phyloP scores from a whole-genome alignment of 2,329 filamentous ascomycete species.

The Calonectria hongkongensis region DNA sequence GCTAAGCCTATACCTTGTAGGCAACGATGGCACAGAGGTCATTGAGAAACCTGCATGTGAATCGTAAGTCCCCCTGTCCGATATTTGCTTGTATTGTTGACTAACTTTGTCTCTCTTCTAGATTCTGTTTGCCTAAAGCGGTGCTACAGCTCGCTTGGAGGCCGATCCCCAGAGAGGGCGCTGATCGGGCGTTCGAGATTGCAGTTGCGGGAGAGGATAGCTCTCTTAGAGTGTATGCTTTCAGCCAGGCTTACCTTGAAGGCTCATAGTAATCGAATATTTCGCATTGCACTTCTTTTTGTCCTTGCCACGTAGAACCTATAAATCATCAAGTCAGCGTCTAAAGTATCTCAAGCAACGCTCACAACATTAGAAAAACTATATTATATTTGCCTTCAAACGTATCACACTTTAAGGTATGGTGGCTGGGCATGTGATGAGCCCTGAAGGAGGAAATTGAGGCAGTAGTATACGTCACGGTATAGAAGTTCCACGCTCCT shows the following conservation, averaged over 20 bases:
- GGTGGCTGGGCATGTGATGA: not conserved
- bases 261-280: constrained; percentile 44
- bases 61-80: constrained; percentile 60
- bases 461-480: too few species aligned
- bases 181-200: constrained; percentile 61
- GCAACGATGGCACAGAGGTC: constrained; percentile 61
- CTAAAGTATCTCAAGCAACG: not conserved
- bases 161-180: constrained; percentile 63
- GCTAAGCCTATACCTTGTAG: constrained; percentile 66
- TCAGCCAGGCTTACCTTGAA: constrained; percentile 57
- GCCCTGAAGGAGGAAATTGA: too few species aligned
- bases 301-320: not conserved
- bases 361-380: not conserved
- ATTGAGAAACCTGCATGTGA: constrained; percentile 59
- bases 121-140: constrained; percentile 73
- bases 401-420: not conserved
- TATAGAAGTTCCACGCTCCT: too few species aligned
- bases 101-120: constrained; percentile 35
- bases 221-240: constrained; percentile 75
- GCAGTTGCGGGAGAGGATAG: constrained; percentile 77
- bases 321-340: not conserved
- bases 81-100: not conserved
- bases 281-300: not conserved
- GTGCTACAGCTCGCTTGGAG: constrained; percentile 83
- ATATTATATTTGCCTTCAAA: not conserved